A percentile compares a stretch with the other conserved stretches of the same genome.
phyloP scores from a whole-genome alignment of 805 yeast species.

The Vanderwaltozyma yarrowii region DNA sequence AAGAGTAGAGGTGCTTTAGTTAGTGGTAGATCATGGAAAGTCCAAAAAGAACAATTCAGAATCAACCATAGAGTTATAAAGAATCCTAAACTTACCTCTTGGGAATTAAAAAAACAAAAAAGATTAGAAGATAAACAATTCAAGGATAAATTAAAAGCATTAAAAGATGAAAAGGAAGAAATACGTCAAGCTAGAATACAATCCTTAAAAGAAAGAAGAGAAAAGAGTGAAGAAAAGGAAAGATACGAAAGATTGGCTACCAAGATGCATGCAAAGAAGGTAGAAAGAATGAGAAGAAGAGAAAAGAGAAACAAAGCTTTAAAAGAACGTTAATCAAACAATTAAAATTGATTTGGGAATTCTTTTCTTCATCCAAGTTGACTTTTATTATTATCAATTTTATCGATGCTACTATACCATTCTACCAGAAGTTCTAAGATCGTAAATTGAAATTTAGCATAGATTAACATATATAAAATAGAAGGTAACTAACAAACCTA shows the following conservation, averaged over 20 bases:
- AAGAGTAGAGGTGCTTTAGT: slow-evolving; percentile 37
- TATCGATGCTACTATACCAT: no score
- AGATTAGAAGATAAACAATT: slow-evolving; percentile 54
- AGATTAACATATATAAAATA: no score
- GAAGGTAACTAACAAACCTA: no score
- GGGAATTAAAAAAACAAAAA: slow-evolving; percentile 59
- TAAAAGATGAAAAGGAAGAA: slow-evolving; percentile 69
- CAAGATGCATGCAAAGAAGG: slow-evolving; percentile 86
- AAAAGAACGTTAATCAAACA: slow-evolving; percentile 58
- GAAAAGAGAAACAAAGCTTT: slow-evolving; percentile 93
- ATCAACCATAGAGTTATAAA: slow-evolving; percentile 50
- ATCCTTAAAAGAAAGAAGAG: slow-evolving; percentile 61
- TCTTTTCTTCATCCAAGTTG: no score
- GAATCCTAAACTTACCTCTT: slow-evolving; percentile 36
- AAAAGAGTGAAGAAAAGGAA: slow-evolving; percentile 78
- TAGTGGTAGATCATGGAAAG: slow-evolving; percentile 70
- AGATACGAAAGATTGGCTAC: slow-evolving; percentile 73
- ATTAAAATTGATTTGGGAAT: no score
- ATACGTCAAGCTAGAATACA: slow-evolving; percentile 44
- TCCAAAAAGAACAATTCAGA: slow-evolving; percentile 56
- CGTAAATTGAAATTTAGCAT: no score
- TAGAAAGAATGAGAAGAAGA: slow-evolving; percentile 78
- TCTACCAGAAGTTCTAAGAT: no score
- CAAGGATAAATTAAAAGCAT: slow-evolving; percentile 57
- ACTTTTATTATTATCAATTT: no score